Base-by-base conservation (phyloP, 345 rosid genomes). In the Eucalyptus pauciflora region DNA sequence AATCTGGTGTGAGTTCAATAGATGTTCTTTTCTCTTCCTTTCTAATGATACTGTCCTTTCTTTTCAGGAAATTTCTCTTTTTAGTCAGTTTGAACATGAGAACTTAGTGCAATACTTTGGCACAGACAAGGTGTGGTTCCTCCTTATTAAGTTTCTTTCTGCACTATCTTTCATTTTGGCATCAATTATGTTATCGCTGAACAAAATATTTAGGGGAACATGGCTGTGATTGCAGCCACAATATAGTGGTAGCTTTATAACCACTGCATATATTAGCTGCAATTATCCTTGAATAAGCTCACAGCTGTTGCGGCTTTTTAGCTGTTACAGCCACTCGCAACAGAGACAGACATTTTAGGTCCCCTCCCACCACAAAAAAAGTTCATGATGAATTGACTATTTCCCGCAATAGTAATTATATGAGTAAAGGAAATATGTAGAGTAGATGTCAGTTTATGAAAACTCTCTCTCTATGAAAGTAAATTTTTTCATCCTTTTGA, bases 21-120 rank as follows among this genome's bases (percentile, higher is more conserved):
- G 76, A 13, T 2, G 31, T 60, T 62, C 50, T 67, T 85, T 87
- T n/a, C 12, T 43, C 17, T 33, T 79, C 60, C 49, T 86, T 89
- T 85, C 49, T 67, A 46, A 52, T 45, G 43, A 52, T 62, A 52
- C 48, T 58, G 51, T 64, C 50, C 83, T 86, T 90, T 86, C 27
- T 69, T 85, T 91, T 88, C 98, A 97, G 99, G 99, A 97, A 92
- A 96, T 97, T 92, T 93, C 91, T 87, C 93, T 93, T 80, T 94
- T 97, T 49, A 97, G 99, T 89, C 94, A 92, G 97, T 96, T 96
- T 88, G 94, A 97, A 89, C 99, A 97, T 80, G 97, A 92, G 92
- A 97, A 97, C 92, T 92, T 97, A 71, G 98, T 97, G 89, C 96
- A 91, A 79, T 97, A 97, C 89, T 92, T 91, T 89, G 99, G 98